phyloP scores from a whole-genome alignment of 129 eudicot genomes.

The Calendula officinalis region DNA sequence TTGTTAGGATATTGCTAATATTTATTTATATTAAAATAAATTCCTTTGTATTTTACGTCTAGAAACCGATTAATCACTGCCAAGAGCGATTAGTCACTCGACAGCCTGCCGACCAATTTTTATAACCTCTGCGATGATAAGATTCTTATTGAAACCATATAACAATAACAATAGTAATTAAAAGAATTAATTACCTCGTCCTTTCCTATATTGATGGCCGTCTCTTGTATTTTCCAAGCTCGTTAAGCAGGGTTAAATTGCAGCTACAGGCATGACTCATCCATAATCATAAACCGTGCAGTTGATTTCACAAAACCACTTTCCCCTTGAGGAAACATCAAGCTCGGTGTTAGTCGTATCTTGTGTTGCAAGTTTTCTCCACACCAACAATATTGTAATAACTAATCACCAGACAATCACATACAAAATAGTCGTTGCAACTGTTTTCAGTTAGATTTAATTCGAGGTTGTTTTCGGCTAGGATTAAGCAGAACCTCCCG shows the following conservation, averaged over 20 bases:
- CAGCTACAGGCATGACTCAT: slow-evolving; percentile 24
- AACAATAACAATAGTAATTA: not conserved
- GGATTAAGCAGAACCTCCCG: slow-evolving; percentile 26
- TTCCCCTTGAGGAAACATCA: not conserved
- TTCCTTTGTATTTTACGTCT: no score
- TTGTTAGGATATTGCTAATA: no score
- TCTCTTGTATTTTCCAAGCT: slow-evolving; percentile 23
- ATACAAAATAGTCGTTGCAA: not conserved
- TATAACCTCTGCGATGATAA: no score
- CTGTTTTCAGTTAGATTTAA: slow-evolving; percentile 1
- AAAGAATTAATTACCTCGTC: slow-evolving; percentile 15
- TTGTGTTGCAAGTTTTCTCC: not conserved
- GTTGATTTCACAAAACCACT: slow-evolving; percentile 22
- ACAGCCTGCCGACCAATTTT: no score
- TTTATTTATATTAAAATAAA: no score
- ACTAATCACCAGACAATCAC: slow-evolving; percentile 5
- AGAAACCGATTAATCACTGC: no score
- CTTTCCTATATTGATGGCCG: slow-evolving; percentile 2
- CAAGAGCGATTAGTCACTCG: no score
- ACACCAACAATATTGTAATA: slow-evolving; percentile 25
- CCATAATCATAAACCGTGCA: slow-evolving; percentile 23
- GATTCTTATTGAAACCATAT: no score
- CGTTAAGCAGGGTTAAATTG: slow-evolving; percentile 20
- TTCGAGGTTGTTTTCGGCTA: slow-evolving; percentile 22
- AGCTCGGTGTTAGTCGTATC: not conserved